phyloP scores from a whole-genome alignment of 768 basidiomycete species.

The Epithele typhae region DNA sequence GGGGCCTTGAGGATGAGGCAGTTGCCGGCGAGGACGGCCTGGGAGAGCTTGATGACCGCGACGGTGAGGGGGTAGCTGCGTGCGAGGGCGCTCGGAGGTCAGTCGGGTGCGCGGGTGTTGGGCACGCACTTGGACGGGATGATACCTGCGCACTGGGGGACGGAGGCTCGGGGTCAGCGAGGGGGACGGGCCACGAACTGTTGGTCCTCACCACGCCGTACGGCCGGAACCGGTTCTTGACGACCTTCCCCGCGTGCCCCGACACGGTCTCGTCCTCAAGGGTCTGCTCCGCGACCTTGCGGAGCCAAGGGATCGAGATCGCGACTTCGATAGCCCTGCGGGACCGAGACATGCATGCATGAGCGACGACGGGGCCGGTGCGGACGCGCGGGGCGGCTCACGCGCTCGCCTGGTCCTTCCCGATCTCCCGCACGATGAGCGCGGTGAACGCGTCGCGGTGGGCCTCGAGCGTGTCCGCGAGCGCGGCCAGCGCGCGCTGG shows the following conservation, averaged over 20 bases:
- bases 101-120: too few relatives aligned
- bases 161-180: too few relatives aligned
- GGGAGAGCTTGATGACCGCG: slow-evolving; percentile 3
- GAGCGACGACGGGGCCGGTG: neutral
- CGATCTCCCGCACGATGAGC: slow-evolving; percentile 7
- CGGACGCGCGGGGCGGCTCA: neutral
- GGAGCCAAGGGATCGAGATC: neutral
- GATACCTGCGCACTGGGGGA: slow-evolving; percentile 2
- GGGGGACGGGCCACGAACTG: too few relatives aligned
- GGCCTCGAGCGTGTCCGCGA: slow-evolving; percentile 2
- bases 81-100: neutral
- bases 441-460: neutral
- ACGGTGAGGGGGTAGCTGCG: slow-evolving; percentile 7
- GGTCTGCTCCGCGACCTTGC: neutral
- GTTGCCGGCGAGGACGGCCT: slow-evolving; percentile 10
- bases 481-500: neutral
- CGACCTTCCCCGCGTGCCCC: neutral
- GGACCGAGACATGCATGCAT: neutral
- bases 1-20: slow-evolving; percentile 10
- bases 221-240: slow-evolving; percentile 4
- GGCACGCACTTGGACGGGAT: slow-evolving; percentile 8
- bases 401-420: slow-evolving; percentile 6
- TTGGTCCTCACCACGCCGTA: slow-evolving; percentile 5
- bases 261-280: slow-evolving; percentile 4
- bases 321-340: neutral